These are phyloP conservation scores for Xylariaceae sp. DNA, from an alignment of 2,329 filamentous ascomycete species.

Conservation along the genomic window DNA sequence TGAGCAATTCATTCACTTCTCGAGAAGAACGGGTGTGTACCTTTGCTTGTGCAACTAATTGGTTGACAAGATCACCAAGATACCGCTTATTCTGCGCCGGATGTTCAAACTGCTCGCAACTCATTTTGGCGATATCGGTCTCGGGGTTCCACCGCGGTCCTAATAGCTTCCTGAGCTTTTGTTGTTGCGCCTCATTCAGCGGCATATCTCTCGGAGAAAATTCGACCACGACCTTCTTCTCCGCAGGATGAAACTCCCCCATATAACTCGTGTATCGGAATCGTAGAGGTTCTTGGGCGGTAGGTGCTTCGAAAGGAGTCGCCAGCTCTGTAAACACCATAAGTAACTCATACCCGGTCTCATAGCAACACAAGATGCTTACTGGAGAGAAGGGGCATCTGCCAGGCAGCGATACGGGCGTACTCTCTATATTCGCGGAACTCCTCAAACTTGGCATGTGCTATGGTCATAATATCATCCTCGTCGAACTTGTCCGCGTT, in stretches of 20 bases:
- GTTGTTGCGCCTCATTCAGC: conserved; percentile 70
- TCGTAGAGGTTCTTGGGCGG: conserved; percentile 73
- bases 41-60: conserved; percentile 76
- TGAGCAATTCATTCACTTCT: not conserved
- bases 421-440: conserved; percentile 90
- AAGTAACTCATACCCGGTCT: not conserved
- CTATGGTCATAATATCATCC: conserved; percentile 83
- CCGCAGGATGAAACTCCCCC: conserved; percentile 89
- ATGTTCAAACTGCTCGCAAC: conserved; percentile 85
- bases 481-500: conserved; percentile 69
- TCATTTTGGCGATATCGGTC: conserved; percentile 84
- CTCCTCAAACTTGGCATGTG: conserved; percentile 86
- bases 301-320: conserved; percentile 79
- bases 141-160: conserved; percentile 88
- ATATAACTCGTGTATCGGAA: conserved; percentile 98
- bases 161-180: conserved; percentile 86
- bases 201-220: conserved; percentile 78
- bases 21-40: conserved; percentile 45
- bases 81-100: conserved; percentile 98
- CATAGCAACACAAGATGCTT: conserved; percentile 50
- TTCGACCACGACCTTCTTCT: conserved; percentile 93
- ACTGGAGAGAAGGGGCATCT: conserved; percentile 92
- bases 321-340: conserved; percentile 69
- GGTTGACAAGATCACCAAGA: conserved; percentile 77
- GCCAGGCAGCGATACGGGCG: conserved; percentile 87